A percentile compares a stretch with the other conserved stretches of the same genome.
phyloP scores from a whole-genome alignment of 192 early-diverging fungal genomes.

The Spizellomyces sp. region DNA sequence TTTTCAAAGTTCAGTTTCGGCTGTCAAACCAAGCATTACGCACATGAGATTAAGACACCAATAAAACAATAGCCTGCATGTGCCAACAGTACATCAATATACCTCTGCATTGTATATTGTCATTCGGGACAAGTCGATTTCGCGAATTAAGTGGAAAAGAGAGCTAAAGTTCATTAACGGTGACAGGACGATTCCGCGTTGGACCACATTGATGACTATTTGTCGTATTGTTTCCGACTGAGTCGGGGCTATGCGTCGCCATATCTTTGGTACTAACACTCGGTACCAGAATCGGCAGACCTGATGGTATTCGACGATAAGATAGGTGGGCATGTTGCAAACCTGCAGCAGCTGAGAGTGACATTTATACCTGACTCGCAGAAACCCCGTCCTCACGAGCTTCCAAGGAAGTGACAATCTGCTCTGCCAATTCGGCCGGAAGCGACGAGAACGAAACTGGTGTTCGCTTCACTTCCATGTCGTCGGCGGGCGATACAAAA shows the following conservation, averaged over 20 bases:
- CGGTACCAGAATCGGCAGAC: constrained; percentile 3
- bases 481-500: no score
- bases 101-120: constrained; percentile 1
- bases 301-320: neutral
- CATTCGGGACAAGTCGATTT: neutral
- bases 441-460: no score
- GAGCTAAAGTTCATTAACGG: constrained; percentile 3
- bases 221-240: neutral
- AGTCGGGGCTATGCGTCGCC: neutral
- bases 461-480: no score
- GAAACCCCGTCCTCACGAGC: no score
- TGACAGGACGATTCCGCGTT: neutral
- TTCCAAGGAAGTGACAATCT: no score
- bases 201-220: neutral
- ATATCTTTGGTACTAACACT: constrained; percentile 1
- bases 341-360: no score
- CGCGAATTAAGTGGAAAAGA: neutral
- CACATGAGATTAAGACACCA: no score
- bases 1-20: neutral
- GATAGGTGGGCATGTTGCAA: no score
- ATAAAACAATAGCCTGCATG: no score
- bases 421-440: no score
- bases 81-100: neutral
- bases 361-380: no score
- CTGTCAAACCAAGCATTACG: no score